Percentiles rank a stretch among this genome's conserved stretches.
Conservation (phyloP, 352 stramenopile species). For the Pelagophyceae sp. region DNA sequence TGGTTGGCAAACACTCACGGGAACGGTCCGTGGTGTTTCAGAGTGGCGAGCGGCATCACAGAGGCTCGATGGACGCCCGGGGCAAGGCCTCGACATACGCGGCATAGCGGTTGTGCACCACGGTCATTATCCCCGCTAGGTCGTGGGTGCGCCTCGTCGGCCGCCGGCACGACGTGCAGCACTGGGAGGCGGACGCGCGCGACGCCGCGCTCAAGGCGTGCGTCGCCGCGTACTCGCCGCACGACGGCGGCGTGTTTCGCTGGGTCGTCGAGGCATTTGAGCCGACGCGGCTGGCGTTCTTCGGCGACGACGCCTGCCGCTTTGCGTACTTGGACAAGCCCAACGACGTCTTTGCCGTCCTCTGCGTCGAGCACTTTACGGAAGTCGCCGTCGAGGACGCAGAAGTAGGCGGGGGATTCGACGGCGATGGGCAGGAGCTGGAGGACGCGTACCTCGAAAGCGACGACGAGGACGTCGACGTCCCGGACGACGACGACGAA, state of each 20-base stretch:
- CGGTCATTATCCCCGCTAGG: too few relatives aligned
- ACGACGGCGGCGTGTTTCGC: background rate
- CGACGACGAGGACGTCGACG: background rate
- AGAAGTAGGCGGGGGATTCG: background rate
- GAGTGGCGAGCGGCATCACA: too few relatives aligned
- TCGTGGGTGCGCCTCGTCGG: conserved; percentile 76
- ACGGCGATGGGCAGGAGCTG: background rate
- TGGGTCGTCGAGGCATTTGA: conserved; percentile 25
- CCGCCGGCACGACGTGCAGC: conserved; percentile 70
- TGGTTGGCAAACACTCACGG: too few relatives aligned
- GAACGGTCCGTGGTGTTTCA: too few relatives aligned
- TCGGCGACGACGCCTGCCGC: background rate
- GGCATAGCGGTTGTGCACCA: too few relatives aligned
- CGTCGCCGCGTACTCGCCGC: background rate
- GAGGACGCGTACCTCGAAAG: background rate
- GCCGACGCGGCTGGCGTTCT: conserved; percentile 8
- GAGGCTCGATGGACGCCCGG: too few relatives aligned
- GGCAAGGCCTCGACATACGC: too few relatives aligned
- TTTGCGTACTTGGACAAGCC: background rate
- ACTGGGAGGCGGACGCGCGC: conserved; percentile 62
- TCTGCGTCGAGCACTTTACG: background rate
- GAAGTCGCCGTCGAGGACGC: background rate
- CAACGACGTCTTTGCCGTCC: conserved; percentile 1
- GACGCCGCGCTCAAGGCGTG: conserved; percentile 21
- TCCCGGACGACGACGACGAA: background rate